phyloP scores from a whole-genome alignment of 2,329 filamentous ascomycete species.

The Paecilomyces sp. region DNA sequence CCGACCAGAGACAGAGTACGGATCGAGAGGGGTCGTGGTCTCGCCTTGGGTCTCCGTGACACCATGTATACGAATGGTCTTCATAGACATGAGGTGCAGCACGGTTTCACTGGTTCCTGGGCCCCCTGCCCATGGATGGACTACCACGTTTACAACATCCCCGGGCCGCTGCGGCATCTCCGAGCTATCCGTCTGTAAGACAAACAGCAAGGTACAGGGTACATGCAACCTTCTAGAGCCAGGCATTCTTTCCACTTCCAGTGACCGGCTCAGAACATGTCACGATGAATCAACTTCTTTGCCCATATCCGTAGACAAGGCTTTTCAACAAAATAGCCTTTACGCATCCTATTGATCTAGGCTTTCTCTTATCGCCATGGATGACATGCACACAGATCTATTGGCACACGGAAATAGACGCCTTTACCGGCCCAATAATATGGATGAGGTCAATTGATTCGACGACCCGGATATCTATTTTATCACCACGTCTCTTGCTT shows the following conservation, averaged over 20 bases:
- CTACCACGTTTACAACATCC: background rate
- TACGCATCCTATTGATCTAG: too few species aligned
- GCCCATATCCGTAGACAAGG: too few species aligned
- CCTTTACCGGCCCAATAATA: background rate
- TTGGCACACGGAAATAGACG: background rate
- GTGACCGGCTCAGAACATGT: background rate
- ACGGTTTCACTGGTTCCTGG: background rate
- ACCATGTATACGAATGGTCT: background rate
- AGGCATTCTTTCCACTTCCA: background rate
- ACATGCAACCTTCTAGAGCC: background rate
- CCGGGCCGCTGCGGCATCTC: background rate
- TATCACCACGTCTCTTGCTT: conserved; percentile 63
- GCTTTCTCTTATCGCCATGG: background rate
- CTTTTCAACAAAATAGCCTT: background rate
- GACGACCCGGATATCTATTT: background rate
- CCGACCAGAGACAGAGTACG: background rate
- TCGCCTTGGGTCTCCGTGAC: background rate
- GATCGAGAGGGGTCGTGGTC: background rate
- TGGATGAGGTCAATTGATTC: background rate
- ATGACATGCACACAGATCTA: background rate
- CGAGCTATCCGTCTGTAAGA: background rate
- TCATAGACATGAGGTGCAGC: background rate
- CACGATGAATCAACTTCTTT: background rate
- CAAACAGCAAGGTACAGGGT: background rate
- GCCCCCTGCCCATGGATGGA: background rate